Percentiles rank a stretch among this genome's conserved stretches.
Evolutionary conservation across 2,329 filamentous ascomycete genomes (phyloP).

Genomic region (Talaromyces sp.): DNA sequence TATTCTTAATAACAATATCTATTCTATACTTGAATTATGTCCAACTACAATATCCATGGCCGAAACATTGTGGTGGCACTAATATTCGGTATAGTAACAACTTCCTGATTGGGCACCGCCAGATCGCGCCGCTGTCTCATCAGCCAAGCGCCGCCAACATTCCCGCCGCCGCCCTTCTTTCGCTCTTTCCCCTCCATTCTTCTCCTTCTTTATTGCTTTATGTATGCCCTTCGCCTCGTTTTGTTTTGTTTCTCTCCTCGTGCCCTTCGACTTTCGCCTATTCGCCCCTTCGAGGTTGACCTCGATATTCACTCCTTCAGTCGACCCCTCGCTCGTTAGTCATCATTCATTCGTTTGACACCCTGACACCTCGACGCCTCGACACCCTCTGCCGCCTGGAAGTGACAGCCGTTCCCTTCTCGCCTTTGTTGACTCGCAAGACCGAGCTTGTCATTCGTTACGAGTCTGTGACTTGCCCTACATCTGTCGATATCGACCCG

Average conservation of each 20-base stretch:
- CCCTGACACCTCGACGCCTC: too few relatives aligned
- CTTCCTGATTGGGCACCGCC: slow-evolving; percentile 1
- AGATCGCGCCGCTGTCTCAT: neutral
- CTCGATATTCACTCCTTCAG: neutral
- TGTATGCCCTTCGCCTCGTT: neutral
- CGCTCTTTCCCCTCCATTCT: too few relatives aligned
- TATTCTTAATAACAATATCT: too few relatives aligned
- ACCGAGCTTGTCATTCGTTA: neutral
- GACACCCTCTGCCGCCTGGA: neutral
- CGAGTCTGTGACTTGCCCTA: neutral
- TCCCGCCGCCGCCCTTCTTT: neutral
- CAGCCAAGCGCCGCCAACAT: neutral
- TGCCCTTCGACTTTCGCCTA: neutral
- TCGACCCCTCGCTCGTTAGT: neutral
- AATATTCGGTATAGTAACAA: neutral
- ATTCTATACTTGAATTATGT: too few relatives aligned
- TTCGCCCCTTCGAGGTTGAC: neutral
- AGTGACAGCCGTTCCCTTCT: neutral
- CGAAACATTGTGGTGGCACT: too few relatives aligned
- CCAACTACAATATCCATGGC: too few relatives aligned
- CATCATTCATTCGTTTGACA: neutral
- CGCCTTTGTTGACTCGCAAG: neutral
- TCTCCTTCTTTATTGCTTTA: too few relatives aligned
- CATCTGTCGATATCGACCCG: neutral
- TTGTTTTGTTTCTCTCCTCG: neutral